Percentiles rank a stretch among this genome's conserved stretches.
Conservation (phyloP, 2,329 filamentous ascomycete genomes). For the Claviceps humidiphila region DNA sequence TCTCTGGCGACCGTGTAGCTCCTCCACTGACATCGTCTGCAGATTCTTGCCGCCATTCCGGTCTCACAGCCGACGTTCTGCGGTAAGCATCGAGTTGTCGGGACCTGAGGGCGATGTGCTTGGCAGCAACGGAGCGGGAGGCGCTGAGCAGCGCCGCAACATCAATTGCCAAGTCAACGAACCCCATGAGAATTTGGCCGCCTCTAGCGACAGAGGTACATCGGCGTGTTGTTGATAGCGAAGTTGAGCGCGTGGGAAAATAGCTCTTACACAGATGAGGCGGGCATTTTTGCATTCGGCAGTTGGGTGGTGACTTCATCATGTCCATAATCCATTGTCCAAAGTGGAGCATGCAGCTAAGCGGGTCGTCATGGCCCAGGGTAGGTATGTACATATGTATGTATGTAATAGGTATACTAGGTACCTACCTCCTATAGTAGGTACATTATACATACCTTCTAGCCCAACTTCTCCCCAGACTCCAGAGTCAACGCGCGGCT, state of each 20-base stretch:
- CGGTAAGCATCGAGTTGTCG: constrained; percentile 39
- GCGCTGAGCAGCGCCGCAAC: constrained; percentile 56
- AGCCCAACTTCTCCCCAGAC: no score
- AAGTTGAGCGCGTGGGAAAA: background rate
- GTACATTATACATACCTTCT: no score
- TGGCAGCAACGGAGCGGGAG: constrained; percentile 52
- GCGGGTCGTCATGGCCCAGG: background rate
- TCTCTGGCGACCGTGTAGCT: background rate
- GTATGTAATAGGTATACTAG: no score
- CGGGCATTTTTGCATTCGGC: background rate
- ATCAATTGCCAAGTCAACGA: constrained; percentile 55
- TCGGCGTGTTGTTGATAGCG: constrained; percentile 7
- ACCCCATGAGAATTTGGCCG: constrained; percentile 32
- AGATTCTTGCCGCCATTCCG: constrained; percentile 15
- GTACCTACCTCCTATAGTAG: no score
- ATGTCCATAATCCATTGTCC: no score
- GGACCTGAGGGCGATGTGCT: constrained; percentile 44
- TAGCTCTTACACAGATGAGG: background rate
- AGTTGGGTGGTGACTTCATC: background rate
- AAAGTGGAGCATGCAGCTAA: background rate
- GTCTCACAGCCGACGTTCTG: constrained; percentile 30
- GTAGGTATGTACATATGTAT: no score
- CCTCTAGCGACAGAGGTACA: constrained; percentile 13
- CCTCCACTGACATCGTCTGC: background rate
- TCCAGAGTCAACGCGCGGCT: no score